These are phyloP conservation scores for Marasmius fiardii DNA, from an alignment of 1,284 basidiomycete genomes.

Conservation along the genomic window DNA sequence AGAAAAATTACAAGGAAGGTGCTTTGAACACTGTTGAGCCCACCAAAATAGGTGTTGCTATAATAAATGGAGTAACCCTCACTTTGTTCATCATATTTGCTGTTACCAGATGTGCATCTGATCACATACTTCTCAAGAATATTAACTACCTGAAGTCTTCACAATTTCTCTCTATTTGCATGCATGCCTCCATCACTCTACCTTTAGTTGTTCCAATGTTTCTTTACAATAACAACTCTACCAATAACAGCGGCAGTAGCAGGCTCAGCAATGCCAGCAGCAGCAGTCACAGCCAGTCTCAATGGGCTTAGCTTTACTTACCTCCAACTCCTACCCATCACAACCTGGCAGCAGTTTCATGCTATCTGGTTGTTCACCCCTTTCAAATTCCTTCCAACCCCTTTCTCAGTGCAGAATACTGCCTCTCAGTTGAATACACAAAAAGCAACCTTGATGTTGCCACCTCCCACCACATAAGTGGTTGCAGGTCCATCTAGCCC, in stretches of 20 bases:
- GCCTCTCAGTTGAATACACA: slow-evolving; percentile 21
- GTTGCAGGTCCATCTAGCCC: slow-evolving; percentile 33
- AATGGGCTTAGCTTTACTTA: slow-evolving; percentile 15
- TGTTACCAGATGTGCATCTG: too few species aligned
- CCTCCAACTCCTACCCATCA: slow-evolving; percentile 9
- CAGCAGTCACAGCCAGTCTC: slow-evolving; percentile 36
- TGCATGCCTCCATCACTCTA: too few species aligned
- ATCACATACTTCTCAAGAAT: too few species aligned
- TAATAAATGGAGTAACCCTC: too few species aligned
- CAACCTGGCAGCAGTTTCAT: slow-evolving; percentile 30
- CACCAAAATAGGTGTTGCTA: too few species aligned
- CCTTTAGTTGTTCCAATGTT: slow-evolving; percentile 62
- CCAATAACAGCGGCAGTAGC: slow-evolving; percentile 40
- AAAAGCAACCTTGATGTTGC: slow-evolving; percentile 28
- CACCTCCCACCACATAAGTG: slow-evolving; percentile 8
- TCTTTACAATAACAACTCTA: slow-evolving; percentile 39
- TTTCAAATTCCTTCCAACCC: slow-evolving; percentile 39
- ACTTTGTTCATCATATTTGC: too few species aligned
- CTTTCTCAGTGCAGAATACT: slow-evolving; percentile 29
- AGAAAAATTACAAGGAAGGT: too few species aligned
- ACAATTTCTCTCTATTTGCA: too few species aligned
- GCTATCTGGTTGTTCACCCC: slow-evolving; percentile 44
- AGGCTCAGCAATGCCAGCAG: slow-evolving; percentile 33
- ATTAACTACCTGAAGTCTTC: too few species aligned
- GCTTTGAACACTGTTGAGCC: too few species aligned